Conservation (phyloP, 176 grass and related monocot species). For the Urochloa ruziziensis region DNA sequence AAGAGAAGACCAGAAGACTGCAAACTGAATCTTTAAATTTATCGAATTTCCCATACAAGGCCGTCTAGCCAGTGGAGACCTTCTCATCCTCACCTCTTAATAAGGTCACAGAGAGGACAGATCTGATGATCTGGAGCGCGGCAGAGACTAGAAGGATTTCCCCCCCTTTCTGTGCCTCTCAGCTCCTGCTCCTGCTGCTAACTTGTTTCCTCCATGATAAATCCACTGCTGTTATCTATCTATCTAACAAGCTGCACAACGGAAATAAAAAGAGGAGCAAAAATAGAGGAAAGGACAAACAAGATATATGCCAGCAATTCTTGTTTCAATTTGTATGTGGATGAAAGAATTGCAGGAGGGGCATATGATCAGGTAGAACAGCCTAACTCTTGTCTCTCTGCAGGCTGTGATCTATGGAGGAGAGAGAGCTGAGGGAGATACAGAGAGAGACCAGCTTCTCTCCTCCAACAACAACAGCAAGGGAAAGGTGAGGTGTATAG, state of each 20-base stretch:
- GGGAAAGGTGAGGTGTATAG: conserved; percentile 52
- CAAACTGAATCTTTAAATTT: neutral
- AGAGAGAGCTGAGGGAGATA: conserved; percentile 2
- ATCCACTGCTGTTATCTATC: neutral
- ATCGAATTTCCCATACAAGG: conserved; percentile 25
- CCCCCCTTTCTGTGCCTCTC: neutral
- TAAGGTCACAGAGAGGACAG: conserved; percentile 22
- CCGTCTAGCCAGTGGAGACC: conserved; percentile 6
- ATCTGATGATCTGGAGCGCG: conserved; percentile 36
- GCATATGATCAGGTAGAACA: conserved; percentile 48
- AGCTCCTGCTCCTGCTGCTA: neutral
- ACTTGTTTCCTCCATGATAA: conserved; percentile 32
- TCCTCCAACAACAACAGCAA: conserved; percentile 33
- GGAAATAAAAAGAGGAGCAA: neutral
- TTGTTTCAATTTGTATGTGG: conserved; percentile 31
- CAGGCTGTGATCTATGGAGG: conserved; percentile 26
- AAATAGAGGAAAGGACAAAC: conserved; percentile 5
- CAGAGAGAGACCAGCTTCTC: conserved; percentile 19
- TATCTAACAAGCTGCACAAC: conserved; percentile 33
- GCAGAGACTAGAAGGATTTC: neutral
- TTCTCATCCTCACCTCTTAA: conserved; percentile 48
- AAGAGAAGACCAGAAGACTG: conserved; percentile 15
- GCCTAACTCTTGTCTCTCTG: conserved; percentile 31
- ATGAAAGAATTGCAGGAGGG: conserved; percentile 32
- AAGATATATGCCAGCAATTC: conserved; percentile 8